Evolutionary conservation across 1,284 basidiomycete species (phyloP).

Genomic region (Singerocomus inundabilis): DNA sequence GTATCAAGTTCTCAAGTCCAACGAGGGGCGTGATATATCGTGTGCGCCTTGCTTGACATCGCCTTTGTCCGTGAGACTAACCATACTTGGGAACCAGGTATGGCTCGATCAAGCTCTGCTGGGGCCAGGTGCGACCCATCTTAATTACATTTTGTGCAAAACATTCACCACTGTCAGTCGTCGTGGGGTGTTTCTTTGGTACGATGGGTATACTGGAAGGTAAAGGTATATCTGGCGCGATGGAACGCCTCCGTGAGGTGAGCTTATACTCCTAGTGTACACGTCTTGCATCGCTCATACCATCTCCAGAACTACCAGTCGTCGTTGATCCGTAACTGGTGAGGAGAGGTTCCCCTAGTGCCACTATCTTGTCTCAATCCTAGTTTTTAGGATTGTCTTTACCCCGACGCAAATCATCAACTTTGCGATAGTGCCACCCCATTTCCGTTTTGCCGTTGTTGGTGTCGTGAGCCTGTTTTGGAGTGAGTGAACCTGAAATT

Average conservation of each 20-base stretch:
- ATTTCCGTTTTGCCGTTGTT: slow-evolving; percentile 76
- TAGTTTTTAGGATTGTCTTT: slow-evolving; percentile 60
- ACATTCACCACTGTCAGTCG: slow-evolving; percentile 39
- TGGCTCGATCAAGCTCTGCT: slow-evolving; percentile 73
- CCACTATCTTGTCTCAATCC: background rate
- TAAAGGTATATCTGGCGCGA: slow-evolving; percentile 53
- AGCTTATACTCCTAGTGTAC: slow-evolving; percentile 16
- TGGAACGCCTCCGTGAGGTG: slow-evolving; percentile 55
- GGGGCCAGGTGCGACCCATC: slow-evolving; percentile 50
- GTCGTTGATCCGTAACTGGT: slow-evolving; percentile 75
- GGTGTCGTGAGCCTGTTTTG: slow-evolving; percentile 83
- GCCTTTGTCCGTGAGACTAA: background rate
- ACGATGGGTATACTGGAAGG: slow-evolving; percentile 75
- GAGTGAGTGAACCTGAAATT: slow-evolving; percentile 54
- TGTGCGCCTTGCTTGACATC: slow-evolving; percentile 36
- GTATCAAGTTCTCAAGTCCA: slow-evolving; percentile 59
- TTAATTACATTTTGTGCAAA: background rate
- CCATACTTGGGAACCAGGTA: slow-evolving; percentile 43
- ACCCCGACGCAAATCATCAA: slow-evolving; percentile 81
- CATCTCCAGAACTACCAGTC: slow-evolving; percentile 57
- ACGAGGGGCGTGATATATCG: slow-evolving; percentile 57
- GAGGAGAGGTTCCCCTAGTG: slow-evolving; percentile 12
- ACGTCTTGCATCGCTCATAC: background rate
- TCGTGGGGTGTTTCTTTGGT: slow-evolving; percentile 71
- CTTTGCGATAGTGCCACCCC: slow-evolving; percentile 75